Evolutionary conservation across 768 basidiomycete genomes (phyloP), one percentile per base, ranked within the genome.

Genomic region (Leucocoprinus sp.): DNA sequence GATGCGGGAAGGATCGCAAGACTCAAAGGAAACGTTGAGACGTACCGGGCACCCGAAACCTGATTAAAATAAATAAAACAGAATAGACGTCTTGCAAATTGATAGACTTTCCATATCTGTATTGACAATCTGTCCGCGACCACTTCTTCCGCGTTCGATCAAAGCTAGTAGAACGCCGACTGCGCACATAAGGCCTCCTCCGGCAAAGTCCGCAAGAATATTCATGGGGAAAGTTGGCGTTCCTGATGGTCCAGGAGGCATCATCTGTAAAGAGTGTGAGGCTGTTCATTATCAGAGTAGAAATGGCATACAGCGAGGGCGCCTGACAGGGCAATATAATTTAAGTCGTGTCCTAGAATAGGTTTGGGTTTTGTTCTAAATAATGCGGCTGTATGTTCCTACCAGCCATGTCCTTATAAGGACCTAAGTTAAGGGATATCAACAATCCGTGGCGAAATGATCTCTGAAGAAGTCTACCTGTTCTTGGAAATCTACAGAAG

Each of bases 301-400:
- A 2, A 18, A 36, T 17, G 5, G 55, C 65, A 41, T 52, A 85
- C 84, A 7, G 84, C 76, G 7, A 90, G 63, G 2, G 83, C 70
- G 0, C 88, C 88, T 48, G 83, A 87, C 26, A 86, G 67, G 12
- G 88, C 87, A 9, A 89, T 71, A 57, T 89, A 91, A 59, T 90
- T 91, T 45, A 91, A 74, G 56, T 92, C 88, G 56, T 92, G 88
- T 14, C 88, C 88, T 80, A 35, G 15, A 33, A 8, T 19, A 40
- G 12, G 8, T 27, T 43, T 27, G 15, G 35, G 19, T 21, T 39
- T 22, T 8, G 2, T 12, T 22, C 15, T 3, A n/a, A 14, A 14
- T 19, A 18, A n/a, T 14, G 26, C n/a, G 37, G 3, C 12, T 36
- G 8, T 38, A 21, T 33, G 7, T 12, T 55, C 69, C 22, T 56